Percentiles rank a stretch among this genome's conserved stretches.
Evolutionary conservation across 176 grass and related monocot species (phyloP).

Genomic region (Cenchrus fungigraminus): DNA sequence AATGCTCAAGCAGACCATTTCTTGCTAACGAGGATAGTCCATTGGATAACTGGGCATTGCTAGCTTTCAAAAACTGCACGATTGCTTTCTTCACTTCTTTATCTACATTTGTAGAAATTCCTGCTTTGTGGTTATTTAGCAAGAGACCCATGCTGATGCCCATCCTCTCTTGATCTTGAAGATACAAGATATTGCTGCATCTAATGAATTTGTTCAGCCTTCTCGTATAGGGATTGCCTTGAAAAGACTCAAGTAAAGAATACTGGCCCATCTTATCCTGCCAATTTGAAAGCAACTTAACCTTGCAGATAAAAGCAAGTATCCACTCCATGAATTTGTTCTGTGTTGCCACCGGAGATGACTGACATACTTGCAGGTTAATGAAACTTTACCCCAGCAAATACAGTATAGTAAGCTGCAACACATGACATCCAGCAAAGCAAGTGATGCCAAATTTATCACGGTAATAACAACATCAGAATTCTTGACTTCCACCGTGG

Average conservation of each 20-base stretch:
- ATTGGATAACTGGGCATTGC: conserved; percentile 17
- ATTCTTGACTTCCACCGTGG: not conserved
- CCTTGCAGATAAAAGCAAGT: conserved; percentile 9
- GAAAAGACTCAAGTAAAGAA: conserved; percentile 7
- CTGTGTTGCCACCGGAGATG: not conserved
- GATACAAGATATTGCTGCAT: not conserved
- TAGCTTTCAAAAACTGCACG: not conserved
- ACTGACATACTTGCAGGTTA: conserved; percentile 22
- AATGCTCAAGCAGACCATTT: not conserved
- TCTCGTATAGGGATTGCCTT: not conserved
- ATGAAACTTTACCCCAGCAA: conserved; percentile 14
- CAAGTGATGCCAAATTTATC: conserved; percentile 14
- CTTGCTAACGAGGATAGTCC: conserved; percentile 5
- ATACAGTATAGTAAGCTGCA: not conserved
- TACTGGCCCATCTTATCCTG: conserved; percentile 26
- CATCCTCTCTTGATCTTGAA: conserved; percentile 3
- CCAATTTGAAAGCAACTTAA: conserved; percentile 4
- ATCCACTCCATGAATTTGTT: not conserved
- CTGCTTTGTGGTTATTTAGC: conserved; percentile 5
- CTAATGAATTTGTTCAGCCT: not conserved
- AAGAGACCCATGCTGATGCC: not conserved
- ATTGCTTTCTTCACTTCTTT: conserved; percentile 22
- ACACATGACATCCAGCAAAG: not conserved
- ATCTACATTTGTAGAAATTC: not conserved
- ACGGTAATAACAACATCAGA: not conserved